Conservation (phyloP, 106 monocot species). For the Dendrobium huoshanense region DNA sequence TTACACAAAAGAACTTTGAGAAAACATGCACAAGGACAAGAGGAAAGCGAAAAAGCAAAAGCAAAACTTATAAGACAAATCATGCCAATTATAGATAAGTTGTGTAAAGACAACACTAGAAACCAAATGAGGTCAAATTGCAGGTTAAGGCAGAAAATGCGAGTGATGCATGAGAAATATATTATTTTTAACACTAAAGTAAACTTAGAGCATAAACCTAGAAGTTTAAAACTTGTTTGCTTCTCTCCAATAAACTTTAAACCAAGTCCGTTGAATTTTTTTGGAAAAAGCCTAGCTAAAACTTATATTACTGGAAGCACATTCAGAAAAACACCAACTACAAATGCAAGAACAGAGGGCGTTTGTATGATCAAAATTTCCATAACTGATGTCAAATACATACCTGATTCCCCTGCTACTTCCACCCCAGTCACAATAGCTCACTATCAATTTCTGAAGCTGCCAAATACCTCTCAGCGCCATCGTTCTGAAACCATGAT, state of each 20-base stretch:
- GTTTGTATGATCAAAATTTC: neutral
- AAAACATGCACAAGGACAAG: no score
- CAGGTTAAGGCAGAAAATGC: neutral
- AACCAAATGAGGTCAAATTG: neutral
- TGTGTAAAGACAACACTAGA: neutral
- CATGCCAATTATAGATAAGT: no score
- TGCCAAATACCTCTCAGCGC: constrained; percentile 97
- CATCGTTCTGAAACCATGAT: constrained; percentile 29
- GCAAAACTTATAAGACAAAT: no score
- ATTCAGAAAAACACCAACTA: neutral
- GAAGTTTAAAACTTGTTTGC: neutral
- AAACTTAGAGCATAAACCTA: neutral
- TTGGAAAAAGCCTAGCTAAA: neutral
- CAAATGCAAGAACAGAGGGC: neutral
- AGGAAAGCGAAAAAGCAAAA: no score
- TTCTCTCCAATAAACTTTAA: neutral
- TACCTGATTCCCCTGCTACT: constrained; percentile 97
- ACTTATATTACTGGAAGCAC: neutral
- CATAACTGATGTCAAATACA: neutral
- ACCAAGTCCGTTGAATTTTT: neutral
- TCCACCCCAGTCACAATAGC: constrained; percentile 92
- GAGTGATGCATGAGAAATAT: neutral
- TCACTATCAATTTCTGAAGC: constrained; percentile 89
- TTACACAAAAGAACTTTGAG: no score
- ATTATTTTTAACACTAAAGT: neutral